These are phyloP conservation scores for Celoporthe dispersa DNA, from an alignment of 2,329 filamentous ascomycete species.

Conservation along the genomic window DNA sequence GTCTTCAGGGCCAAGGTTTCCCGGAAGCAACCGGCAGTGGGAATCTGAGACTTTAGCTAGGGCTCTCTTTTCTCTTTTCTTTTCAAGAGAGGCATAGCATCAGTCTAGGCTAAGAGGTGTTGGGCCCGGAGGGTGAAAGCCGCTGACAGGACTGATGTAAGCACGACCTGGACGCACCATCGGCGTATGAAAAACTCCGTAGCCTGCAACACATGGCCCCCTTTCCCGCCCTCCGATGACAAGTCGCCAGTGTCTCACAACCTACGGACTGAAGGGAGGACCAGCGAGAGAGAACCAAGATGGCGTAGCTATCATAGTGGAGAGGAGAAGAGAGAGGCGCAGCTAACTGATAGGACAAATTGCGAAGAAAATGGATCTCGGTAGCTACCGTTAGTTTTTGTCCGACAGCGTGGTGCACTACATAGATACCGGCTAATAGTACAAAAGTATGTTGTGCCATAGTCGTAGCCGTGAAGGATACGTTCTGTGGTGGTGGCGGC, in stretches of 20 bases:
- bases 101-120: background rate
- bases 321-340: background rate
- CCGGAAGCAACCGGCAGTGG: background rate
- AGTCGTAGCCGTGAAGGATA: background rate
- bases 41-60: background rate
- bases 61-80: too few relatives aligned
- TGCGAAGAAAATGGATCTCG: background rate
- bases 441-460: background rate
- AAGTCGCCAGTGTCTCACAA: background rate
- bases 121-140: background rate
- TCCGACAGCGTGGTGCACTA: background rate
- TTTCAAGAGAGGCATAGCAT: background rate
- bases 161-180: background rate
- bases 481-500: too few relatives aligned
- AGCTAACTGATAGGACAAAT: conserved; percentile 5
- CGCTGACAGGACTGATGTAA: background rate
- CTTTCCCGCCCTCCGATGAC: background rate
- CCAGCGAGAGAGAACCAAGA: background rate
- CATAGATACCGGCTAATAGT: background rate
- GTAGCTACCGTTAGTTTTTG: conserved; percentile 4
- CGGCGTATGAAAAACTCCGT: background rate
- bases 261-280: background rate
- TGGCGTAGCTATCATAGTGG: background rate
- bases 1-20: background rate
- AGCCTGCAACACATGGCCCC: background rate